Conservation (phyloP, 768 basidiomycete genomes). For the Psilocybe cubensis region DNA sequence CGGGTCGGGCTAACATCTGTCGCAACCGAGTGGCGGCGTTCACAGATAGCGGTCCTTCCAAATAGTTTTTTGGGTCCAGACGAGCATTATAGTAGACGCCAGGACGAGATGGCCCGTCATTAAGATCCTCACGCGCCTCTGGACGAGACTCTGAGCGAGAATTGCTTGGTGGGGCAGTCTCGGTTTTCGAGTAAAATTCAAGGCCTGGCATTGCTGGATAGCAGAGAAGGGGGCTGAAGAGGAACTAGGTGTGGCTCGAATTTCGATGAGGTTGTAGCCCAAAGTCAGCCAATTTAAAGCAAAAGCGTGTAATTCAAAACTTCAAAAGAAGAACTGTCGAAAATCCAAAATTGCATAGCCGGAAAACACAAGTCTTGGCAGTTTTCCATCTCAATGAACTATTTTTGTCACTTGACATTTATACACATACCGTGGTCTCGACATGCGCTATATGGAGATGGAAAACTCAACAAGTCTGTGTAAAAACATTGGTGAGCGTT, state of each 20-base stretch:
- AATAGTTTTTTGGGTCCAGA: slow-evolving; percentile 67
- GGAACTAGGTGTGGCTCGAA: background rate
- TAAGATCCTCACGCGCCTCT: background rate
- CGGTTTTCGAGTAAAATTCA: slow-evolving; percentile 24
- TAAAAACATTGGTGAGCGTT: background rate
- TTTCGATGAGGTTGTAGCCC: background rate
- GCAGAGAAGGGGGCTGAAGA: background rate
- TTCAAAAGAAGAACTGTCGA: background rate
- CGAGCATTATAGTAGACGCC: slow-evolving; percentile 65
- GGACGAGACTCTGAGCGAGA: background rate
- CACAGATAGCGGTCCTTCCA: slow-evolving; percentile 68
- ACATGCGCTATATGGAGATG: background rate
- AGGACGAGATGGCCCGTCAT: background rate
- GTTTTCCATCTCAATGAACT: background rate
- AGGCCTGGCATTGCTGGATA: slow-evolving; percentile 25
- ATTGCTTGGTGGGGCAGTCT: slow-evolving; percentile 6
- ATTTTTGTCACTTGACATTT: background rate
- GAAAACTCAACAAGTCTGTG: background rate
- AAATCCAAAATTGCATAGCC: background rate
- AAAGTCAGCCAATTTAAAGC: background rate
- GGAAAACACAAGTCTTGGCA: background rate
- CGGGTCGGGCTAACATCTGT: slow-evolving; percentile 70
- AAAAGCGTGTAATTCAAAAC: background rate
- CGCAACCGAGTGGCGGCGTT: slow-evolving; percentile 76
- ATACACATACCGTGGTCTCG: slow-evolving; percentile 4